Evolutionary conservation across 345 rosid species (phyloP).

Genomic region (Hibiscus mutabilis): DNA sequence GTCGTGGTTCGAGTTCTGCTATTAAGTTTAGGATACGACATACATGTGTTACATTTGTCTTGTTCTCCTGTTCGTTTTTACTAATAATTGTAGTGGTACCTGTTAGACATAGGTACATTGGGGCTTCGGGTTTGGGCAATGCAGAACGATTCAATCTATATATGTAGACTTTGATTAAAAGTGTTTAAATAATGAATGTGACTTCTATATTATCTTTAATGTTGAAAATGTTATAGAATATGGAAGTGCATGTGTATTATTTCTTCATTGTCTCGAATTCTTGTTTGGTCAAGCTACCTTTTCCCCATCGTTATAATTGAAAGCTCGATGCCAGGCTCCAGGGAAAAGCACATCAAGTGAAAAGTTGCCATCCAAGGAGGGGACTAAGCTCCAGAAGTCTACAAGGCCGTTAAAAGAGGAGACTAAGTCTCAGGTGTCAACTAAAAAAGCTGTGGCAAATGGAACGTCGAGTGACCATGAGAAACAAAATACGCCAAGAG

Average conservation of each 20-base stretch:
- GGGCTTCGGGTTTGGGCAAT: neutral
- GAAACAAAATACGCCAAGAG: slow-evolving; percentile 40
- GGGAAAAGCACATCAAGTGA: slow-evolving; percentile 75
- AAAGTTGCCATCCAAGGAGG: slow-evolving; percentile 50
- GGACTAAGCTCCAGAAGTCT: slow-evolving; percentile 36
- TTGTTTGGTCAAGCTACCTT: neutral
- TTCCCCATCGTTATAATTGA: neutral
- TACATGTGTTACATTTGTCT: neutral
- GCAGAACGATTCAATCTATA: neutral
- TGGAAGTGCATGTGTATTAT: neutral
- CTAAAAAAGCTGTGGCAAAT: slow-evolving; percentile 43
- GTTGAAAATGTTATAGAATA: neutral
- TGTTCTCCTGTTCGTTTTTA: neutral
- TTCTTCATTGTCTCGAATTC: neutral
- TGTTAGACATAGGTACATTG: neutral
- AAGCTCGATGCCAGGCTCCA: slow-evolving; percentile 46
- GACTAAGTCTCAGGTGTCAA: slow-evolving; percentile 31
- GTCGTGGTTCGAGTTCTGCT: neutral
- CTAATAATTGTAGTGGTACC: neutral
- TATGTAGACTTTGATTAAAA: neutral
- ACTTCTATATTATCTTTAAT: neutral
- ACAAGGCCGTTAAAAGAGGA: slow-evolving; percentile 54
- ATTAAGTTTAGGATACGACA: neutral
- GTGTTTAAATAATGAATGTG: neutral
- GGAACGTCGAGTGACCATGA: slow-evolving; percentile 51